phyloP scores from a whole-genome alignment of 768 basidiomycete species.

The Rhizopogon vulgaris region DNA sequence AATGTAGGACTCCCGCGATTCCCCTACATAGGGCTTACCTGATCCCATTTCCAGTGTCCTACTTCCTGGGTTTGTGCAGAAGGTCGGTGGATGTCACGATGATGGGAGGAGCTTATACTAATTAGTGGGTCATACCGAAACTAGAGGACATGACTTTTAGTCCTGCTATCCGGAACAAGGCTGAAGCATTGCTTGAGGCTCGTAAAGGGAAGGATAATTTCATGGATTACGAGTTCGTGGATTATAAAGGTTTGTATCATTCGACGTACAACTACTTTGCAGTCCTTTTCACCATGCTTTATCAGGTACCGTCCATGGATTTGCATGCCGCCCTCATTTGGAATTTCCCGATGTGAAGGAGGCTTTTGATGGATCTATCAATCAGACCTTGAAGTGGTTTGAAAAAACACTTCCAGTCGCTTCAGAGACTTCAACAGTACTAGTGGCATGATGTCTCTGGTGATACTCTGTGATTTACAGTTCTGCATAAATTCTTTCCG shows the following conservation, averaged over 20 bases:
- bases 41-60: constrained; percentile 12
- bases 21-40: neutral
- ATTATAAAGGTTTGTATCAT: constrained; percentile 26
- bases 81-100: constrained; percentile 14
- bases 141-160: constrained; percentile 30
- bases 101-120: neutral
- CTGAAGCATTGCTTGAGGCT: constrained; percentile 25
- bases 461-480: neutral
- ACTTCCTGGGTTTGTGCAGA: constrained; percentile 32
- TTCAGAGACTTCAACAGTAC: neutral
- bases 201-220: constrained; percentile 22
- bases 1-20: constrained; percentile 4
- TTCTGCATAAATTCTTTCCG: neutral
- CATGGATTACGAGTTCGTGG: constrained; percentile 29
- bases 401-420: constrained; percentile 26
- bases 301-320: constrained; percentile 42
- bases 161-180: constrained; percentile 16
- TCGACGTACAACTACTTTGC: neutral
- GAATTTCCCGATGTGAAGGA: constrained; percentile 34
- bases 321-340: constrained; percentile 42
- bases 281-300: constrained; percentile 2
- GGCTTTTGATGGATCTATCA: constrained; percentile 37
- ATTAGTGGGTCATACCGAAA: neutral
- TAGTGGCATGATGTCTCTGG: neutral
- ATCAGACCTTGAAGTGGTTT: constrained; percentile 38